These are phyloP conservation scores for Auriculariales sp. DNA, from an alignment of 768 basidiomycete species.

Conservation along the genomic window DNA sequence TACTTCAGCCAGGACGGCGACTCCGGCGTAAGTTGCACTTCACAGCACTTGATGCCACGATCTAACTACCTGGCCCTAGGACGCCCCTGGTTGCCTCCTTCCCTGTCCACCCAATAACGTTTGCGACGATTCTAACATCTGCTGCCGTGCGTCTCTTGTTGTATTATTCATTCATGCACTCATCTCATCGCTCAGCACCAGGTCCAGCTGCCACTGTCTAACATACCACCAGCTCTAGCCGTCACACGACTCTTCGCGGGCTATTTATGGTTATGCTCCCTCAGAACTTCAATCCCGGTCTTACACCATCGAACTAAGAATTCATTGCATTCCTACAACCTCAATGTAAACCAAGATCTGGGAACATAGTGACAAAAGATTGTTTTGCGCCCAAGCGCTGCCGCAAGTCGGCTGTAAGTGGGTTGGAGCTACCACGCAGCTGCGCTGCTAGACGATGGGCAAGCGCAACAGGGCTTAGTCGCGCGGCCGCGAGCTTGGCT, in stretches of 20 bases:
- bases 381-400: constrained; percentile 48
- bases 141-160: background rate
- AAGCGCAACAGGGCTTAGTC: constrained; percentile 33
- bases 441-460: constrained; percentile 53
- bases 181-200: background rate
- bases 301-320: too few species aligned
- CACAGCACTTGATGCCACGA: background rate
- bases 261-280: constrained; percentile 60
- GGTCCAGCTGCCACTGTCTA: background rate
- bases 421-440: constrained; percentile 38
- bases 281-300: too few species aligned
- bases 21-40: too few species aligned
- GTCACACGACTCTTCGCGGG: constrained; percentile 41
- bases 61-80: background rate
- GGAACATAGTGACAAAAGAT: constrained; percentile 61
- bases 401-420: constrained; percentile 36
- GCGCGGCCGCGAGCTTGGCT: constrained; percentile 5
- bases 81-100: background rate
- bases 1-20: constrained; percentile 27
- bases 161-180: background rate
- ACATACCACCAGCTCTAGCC: constrained; percentile 19
- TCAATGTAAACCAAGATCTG: constrained; percentile 1
- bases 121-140: background rate
- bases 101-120: background rate
- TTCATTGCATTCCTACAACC: too few species aligned